These are phyloP conservation scores for Dactylellina parvicollis DNA, from an alignment of 2,329 filamentous ascomycete species.

Conservation along the genomic window DNA sequence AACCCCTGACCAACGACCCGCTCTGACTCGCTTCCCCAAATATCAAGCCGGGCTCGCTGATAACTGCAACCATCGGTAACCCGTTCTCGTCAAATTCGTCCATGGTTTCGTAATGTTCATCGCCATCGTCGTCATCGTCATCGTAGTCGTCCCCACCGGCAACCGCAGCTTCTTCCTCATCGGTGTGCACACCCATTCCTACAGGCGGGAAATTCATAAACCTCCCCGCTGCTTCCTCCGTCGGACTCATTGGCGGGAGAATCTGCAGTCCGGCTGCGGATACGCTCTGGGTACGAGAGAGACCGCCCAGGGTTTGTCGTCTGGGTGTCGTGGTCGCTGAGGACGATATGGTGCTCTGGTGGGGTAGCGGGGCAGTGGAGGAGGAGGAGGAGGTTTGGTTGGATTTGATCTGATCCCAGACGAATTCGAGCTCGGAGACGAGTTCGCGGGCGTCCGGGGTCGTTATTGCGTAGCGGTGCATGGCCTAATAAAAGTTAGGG, in stretches of 20 bases:
- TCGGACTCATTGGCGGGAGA: constrained; percentile 45
- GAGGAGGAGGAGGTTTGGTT: constrained; percentile 75
- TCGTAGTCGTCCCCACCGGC: constrained; percentile 64
- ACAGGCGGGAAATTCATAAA: constrained; percentile 34
- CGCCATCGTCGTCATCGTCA: constrained; percentile 61
- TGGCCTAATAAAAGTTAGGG: constrained; percentile 68
- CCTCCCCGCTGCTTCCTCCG: constrained; percentile 41
- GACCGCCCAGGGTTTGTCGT: constrained; percentile 7
- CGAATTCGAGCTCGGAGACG: constrained; percentile 94
- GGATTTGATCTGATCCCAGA: constrained; percentile 97
- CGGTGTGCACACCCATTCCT: constrained; percentile 70
- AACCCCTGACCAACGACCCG: constrained; percentile 10
- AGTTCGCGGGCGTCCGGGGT: constrained; percentile 86
- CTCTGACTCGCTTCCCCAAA: constrained; percentile 7
- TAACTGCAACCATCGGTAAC: constrained; percentile 37
- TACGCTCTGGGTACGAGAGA: constrained; percentile 39
- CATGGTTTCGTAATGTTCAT: constrained; percentile 59
- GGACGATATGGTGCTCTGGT: constrained; percentile 41
- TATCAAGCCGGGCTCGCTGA: constrained; percentile 27
- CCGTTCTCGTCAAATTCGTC: constrained; percentile 54
- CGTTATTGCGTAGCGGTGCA: constrained; percentile 90
- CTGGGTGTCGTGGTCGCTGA: constrained; percentile 41
- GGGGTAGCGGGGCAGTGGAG: constrained; percentile 59
- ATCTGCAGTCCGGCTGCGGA: constrained; percentile 42
- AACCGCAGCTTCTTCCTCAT: constrained; percentile 75